Evolutionary conservation across 1,139 yeast genomes (phyloP), one percentile per base, ranked within the genome.

Genomic region (Nakaseomyces kungkrabaensis): DNA sequence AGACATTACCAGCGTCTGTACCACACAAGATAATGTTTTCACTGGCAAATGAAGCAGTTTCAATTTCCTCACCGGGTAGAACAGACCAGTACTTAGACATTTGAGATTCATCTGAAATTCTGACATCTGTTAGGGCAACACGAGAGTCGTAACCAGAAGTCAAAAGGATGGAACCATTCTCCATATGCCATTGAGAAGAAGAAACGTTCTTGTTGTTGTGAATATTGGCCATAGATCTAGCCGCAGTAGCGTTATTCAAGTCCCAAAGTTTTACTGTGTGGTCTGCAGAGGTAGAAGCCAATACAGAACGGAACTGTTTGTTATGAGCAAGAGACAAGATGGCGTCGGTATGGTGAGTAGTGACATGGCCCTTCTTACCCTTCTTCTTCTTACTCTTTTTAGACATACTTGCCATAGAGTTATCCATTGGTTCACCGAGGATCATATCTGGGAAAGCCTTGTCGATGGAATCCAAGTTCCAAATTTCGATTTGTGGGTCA

Each of bases 231-330:
- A 83, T 69, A 4, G 89, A 82, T 58, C 88, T 77, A 10, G 86
- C 97, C 43, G 90, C 94, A 38, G 72, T 70, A 46, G 86, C 89
- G 42, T 74, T 74, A 59, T 80, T 77, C 63, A 92, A 74, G 68
- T 92, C 98, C 99, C 99, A 92, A 58, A 92, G 74, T 70, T 94
- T 92, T 47, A 94, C 86, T 0, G 98, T 92, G 53, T 82, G 79
- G 66, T 92, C 99, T 2, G 98, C 98, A 8, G 97, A 89, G 1
- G 96, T 88, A 13, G 97, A 88, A 25, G 95, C 96, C 54, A 92
- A 77, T 27, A 92, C 83, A 55, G 88, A 82, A 69, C 96, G 79
- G 69, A 87, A 95, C 46, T 74, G 75, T 61, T 75, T 80, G 70
- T 92, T 92, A 66, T 89, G 94, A 17, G 96, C 72, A 54, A 92